Evolutionary conservation across 257 asterid species (phyloP).

Genomic region (Solanum arcanum): DNA sequence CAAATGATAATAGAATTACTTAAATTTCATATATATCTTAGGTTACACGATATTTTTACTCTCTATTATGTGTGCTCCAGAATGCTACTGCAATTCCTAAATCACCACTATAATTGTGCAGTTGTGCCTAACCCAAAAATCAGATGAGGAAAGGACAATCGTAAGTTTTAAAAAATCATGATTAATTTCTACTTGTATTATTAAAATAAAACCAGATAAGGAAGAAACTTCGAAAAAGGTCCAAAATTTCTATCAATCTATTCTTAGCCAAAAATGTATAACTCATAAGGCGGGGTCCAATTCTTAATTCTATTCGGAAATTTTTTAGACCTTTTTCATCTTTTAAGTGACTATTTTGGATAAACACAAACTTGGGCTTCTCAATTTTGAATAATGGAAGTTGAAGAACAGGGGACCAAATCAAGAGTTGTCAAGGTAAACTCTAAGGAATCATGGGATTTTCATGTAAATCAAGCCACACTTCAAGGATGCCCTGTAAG

Average conservation of each 20-base stretch:
- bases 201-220: background rate
- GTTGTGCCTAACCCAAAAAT: background rate
- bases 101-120: background rate
- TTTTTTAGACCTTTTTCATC: background rate
- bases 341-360: background rate
- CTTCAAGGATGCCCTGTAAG: slow-evolving; percentile 33
- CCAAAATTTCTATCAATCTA: background rate
- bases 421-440: slow-evolving; percentile 25
- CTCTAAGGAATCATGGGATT: slow-evolving; percentile 34
- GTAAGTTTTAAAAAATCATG: too few species aligned
- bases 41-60: background rate
- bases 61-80: background rate
- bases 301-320: background rate
- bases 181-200: background rate
- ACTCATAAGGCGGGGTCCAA: background rate
- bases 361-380: background rate
- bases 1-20: background rate
- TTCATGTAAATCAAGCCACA: slow-evolving; percentile 23
- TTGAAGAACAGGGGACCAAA: background rate
- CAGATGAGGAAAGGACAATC: background rate
- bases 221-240: background rate
- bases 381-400: slow-evolving; percentile 13
- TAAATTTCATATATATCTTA: background rate
- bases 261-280: background rate
- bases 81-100: background rate